Evolutionary conservation across 1,284 basidiomycete species (phyloP), one percentile per base, ranked within the genome.

Genomic region (Entoloma clypeatum): DNA sequence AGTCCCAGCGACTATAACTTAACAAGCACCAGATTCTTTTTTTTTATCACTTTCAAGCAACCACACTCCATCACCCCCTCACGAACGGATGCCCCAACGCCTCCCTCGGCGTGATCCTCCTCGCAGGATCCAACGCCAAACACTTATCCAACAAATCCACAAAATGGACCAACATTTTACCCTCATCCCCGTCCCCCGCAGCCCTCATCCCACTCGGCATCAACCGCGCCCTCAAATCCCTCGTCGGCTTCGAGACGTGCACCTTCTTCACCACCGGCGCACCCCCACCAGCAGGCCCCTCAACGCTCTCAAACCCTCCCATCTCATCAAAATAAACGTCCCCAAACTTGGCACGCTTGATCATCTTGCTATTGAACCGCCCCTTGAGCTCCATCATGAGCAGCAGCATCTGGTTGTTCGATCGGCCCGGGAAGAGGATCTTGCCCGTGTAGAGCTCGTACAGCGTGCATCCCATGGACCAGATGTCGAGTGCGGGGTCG

Each of bases 401-500:
- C 46, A 93, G 74, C 9, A 99, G 72, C 95, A 99, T 98, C 56
- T 99, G 93, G 59, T 98, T 98, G 69, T 99, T 99, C 21, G 87
- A 91, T 22, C 92, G 81, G 9, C 95, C 96, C 0, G 96, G 94
- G 60, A 99, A 94, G 21, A 99, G 79, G 43, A 99, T 99, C 69
- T 97, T 97, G 62, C 96, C 96, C 2, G 95, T 99, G 65, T 93
- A 98, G 4, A 99, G 74, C 63, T 99, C 96, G 65, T 94, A 99
- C 5, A 99, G 72, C 4, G 96, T 99, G 64, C 96, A 99, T 1
- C 92, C 96, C 39, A 96, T 83, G 1, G 94, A 96, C 96, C 96
- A 99, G 30, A 96, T 80, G 59, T 99, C 96, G 26, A 99, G 77
- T 0, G 93, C 77, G 8, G 88, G 84, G 64, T 98, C 96, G 58